phyloP scores from a whole-genome alignment of 2,329 filamentous ascomycete genomes.

The Sclerotinia borealis region DNA sequence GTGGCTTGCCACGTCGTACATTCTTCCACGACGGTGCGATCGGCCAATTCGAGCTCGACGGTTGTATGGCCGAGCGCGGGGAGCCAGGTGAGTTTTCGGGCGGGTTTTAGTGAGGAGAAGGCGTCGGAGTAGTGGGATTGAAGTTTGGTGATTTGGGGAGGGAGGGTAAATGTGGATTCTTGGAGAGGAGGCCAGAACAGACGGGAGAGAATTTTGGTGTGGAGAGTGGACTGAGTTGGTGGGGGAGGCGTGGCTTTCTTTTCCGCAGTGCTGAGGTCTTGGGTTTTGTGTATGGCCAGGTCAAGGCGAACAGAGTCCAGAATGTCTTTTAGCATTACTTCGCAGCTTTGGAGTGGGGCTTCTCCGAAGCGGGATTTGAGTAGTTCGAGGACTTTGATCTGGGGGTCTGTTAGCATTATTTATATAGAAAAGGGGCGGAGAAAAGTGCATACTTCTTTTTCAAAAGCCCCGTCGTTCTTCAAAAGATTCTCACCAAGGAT shows the following conservation, averaged over 20 bases:
- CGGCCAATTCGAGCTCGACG: conserved; percentile 75
- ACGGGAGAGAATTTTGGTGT: conserved; percentile 81
- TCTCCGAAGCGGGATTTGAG: conserved; percentile 88
- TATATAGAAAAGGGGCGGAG: background rate
- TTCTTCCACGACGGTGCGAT: conserved; percentile 66
- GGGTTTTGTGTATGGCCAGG: conserved; percentile 52
- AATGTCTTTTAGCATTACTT: conserved; percentile 96
- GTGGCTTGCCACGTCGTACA: conserved; percentile 81
- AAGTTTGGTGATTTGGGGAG: conserved; percentile 49
- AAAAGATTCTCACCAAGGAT: conserved; percentile 81
- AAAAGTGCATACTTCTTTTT: conserved; percentile 52
- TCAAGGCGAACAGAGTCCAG: conserved; percentile 76
- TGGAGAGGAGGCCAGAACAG: conserved; percentile 88
- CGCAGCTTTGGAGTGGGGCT: conserved; percentile 78
- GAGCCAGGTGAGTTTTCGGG: conserved; percentile 83
- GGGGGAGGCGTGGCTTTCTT: conserved; percentile 29
- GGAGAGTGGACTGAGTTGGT: conserved; percentile 41
- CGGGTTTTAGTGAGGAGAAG: conserved; percentile 75
- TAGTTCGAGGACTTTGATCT: conserved; percentile 74
- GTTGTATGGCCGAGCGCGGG: conserved; percentile 73
- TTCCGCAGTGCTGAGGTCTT: conserved; percentile 34
- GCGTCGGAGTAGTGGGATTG: conserved; percentile 67
- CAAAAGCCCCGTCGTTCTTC: conserved; percentile 60
- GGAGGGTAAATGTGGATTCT: conserved; percentile 61
- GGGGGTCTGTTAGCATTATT: conserved; percentile 9